Evolutionary conservation across 768 basidiomycete genomes (phyloP), one percentile per base, ranked within the genome.

Genomic region (Lactifluus hygrophoroides): DNA sequence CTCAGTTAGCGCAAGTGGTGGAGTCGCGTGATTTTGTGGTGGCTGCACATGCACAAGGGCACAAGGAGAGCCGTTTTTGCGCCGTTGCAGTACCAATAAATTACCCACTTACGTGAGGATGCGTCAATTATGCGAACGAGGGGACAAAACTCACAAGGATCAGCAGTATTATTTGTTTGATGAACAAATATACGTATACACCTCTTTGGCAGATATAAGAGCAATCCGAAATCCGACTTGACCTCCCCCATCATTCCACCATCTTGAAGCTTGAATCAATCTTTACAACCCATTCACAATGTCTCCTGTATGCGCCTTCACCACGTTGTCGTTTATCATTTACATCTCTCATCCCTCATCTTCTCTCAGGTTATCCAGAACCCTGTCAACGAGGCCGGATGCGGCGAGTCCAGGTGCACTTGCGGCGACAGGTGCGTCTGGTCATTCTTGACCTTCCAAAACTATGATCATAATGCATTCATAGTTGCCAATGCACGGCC

Each of bases 401-500:
- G 59, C 21, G 58, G 54, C 7, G 35, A 19, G 1, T 14, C 52
- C 65, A 62, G 62, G 51, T 84, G 83, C 76, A 74, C 58, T 67
- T 84, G 83, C 68, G 81, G 82, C 61, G 72, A 67, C 14, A 70
- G 48, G 83, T 82, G 58, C 57, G 71, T 67, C 0, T 49, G 30
- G 0, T 46, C 37, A 38, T 21, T 3, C 8, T 21, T n/a, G 11
- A 3, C 6, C 9, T 27, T 10, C 2, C 16, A 14, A 25, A 13
- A 11, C 23, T 21, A 25, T 55, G 16, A 37, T 60, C 3, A 44
- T 55, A 23, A 44, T 32, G 19, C 21, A 32, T 23, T 30, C 42
- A 13, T 46, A 85, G 83, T 60, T 86, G 84, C 75, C 57, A 60
- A 27, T 85, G 84, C 78, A 77, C 79, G 72, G 67, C 80, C 51